Percentiles rank a stretch among this genome's conserved stretches.
These are phyloP conservation scores for Alternaria triticina DNA, from an alignment of 2,329 filamentous ascomycete genomes.

Conservation along the genomic window DNA sequence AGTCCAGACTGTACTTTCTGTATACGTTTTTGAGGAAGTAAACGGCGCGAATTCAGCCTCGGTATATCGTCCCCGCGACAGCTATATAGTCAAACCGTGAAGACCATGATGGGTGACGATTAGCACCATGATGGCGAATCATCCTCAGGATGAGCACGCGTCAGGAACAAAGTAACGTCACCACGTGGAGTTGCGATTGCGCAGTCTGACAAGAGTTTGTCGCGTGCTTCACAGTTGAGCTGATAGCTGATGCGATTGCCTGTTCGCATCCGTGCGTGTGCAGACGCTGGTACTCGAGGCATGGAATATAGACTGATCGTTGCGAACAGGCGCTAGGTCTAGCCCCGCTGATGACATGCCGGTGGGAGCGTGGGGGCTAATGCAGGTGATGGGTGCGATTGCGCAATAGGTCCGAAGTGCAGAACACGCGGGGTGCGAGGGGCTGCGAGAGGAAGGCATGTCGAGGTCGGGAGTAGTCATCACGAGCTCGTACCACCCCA, in stretches of 20 bases:
- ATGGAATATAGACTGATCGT: conserved; percentile 1
- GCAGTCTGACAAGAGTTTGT: not conserved
- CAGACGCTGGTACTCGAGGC: not conserved
- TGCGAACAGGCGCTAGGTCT: not conserved
- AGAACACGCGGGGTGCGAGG: conserved; percentile 5
- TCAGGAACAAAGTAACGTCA: not conserved
- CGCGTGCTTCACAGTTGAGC: not conserved
- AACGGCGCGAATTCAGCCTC: not conserved
- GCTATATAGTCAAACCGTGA: conserved; percentile 20
- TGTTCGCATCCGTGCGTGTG: not conserved
- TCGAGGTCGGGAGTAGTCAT: not conserved
- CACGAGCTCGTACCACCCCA: not conserved
- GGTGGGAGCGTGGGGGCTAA: not conserved
- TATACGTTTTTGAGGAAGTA: not conserved
- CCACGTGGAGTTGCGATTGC: not conserved
- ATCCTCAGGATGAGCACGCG: not conserved
- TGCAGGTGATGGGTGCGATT: conserved; percentile 1
- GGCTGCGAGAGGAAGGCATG: not conserved
- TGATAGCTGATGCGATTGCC: not conserved
- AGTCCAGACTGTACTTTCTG: not conserved
- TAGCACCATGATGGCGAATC: conserved; percentile 34
- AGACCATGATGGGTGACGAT: conserved; percentile 35
- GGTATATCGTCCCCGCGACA: not conserved
- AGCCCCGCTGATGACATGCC: not conserved
- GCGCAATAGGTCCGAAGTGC: conserved; percentile 11